Evolutionary conservation across 2,329 filamentous ascomycete genomes (phyloP), one percentile per base, ranked within the genome.

Genomic region (Fusarium dlaminii): DNA sequence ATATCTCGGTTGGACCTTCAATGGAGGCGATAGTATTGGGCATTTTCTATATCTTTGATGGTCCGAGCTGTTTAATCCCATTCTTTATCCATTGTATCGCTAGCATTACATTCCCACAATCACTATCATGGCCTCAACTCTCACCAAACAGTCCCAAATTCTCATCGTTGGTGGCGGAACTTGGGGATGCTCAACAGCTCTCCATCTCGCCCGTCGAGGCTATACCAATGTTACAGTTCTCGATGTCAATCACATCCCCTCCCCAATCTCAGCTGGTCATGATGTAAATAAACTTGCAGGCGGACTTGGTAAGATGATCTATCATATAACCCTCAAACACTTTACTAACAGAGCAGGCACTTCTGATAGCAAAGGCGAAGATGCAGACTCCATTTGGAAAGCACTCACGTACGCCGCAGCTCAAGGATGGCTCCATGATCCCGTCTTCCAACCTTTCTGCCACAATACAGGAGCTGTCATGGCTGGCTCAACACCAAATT

Each of bases 121-220:
- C 27, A 3, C 2, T 2, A 5, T 2, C 13, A 63, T 75, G 72
- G 45, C 62, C 4, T 22, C 68, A 34, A 6, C 20, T 39, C 68
- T 75, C 8, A 60, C 6, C 43, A 75, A 70, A 48, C 55, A 67
- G 30, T 75, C 72, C 2, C 49, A 42, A 6, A 65, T 75, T 14
- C 68, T 75, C 29, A 74, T 75, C n/a, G 52, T 72, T 8, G 72
- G 73, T 20, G 73, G 73, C 17, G 73, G 72, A 37, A 75, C 73
- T 10, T 75, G 73, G 73, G 73, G 73, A 30, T 74, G 59, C 8
- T 75, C 73, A 34, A 72, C 73, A 1, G 65, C 73, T 7, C 68
- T 75, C 13, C 72, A 74, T 29, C 65, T 75, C 15, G 64, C 37
- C 1, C 73, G 73, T 22, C 64, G 73, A 39, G 72, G 65, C 12